Base-by-base conservation (phyloP, 495 filamentous ascomycete species). In the Podospora didyma region DNA sequence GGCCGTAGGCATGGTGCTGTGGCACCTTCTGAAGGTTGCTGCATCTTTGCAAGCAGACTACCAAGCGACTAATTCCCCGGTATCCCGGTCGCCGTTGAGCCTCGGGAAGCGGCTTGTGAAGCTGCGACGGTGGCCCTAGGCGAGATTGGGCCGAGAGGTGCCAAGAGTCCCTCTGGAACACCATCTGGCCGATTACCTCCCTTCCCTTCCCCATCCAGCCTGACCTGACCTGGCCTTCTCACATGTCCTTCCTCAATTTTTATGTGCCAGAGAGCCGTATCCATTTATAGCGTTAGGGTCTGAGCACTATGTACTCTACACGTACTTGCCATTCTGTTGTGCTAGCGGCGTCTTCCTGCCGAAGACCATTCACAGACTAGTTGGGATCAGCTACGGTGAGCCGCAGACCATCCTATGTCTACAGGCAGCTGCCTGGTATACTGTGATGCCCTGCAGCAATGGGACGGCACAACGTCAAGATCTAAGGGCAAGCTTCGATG, bases 11-110 rank as follows among this genome's bases (percentile, higher is more conserved):
- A 9, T 19, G 11, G 17, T 22, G 20, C n/a, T 42, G 39, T 17
- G 5, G 39, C 39, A 17, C 39, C 39, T 16, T 4, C 4, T 42
- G 12, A 42, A 16, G 39, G 12, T 4, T 14, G 2, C 39, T 42
- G 39, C 39, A 6, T 47, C 45, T 19, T 14, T 47, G 14, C 12
- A 20, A 37, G 39, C 44, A n/a, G 50, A 47, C 34, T 56, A 52
- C 9, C 28, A 60, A 42, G 47, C 42, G 11, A 41, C 22, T 60
- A 53, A 59, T 44, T 59, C 61, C 44, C 61, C 66, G 61, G 60
- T 41, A 60, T 60, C 34, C 57, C 57, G 59, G 63, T 60, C 60
- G 59, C 59, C 59, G 46, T 63, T 62, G 63, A 64, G 56, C 34
- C 54, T 58, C 59, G 60, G 51, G 50, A 57, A 42, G 46, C 57